Percentiles rank a stretch among this genome's conserved stretches.
Conservation (phyloP, 176 grass and related monocot genomes). For the Aechmea fasciata region DNA sequence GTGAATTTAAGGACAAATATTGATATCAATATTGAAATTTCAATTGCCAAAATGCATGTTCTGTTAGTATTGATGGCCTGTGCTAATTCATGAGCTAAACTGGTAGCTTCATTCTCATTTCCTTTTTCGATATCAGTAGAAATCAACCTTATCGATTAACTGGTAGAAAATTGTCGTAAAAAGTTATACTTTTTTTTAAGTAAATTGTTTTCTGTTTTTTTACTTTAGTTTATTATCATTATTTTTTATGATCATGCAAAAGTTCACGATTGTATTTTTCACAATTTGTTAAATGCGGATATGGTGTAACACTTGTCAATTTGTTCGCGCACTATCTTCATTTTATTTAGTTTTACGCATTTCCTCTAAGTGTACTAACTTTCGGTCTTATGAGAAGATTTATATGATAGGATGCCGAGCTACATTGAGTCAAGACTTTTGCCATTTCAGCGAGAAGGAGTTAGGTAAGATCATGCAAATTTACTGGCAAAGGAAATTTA, state of each 20-base stretch:
- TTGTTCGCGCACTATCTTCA: neutral
- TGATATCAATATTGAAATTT: neutral
- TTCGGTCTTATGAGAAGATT: slow-evolving; percentile 42
- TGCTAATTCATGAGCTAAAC: neutral
- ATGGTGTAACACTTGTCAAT: neutral
- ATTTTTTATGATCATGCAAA: no score
- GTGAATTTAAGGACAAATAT: neutral
- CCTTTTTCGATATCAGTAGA: neutral
- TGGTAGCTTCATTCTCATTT: neutral
- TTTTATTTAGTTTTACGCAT: slow-evolving; percentile 2
- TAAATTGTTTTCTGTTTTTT: neutral
- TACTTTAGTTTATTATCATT: no score
- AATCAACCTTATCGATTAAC: neutral
- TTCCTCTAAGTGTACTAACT: slow-evolving; percentile 26
- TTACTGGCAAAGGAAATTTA: neutral
- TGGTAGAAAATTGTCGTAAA: neutral
- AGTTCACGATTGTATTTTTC: neutral
- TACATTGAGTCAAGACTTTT: slow-evolving; percentile 71
- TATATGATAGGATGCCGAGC: slow-evolving; percentile 67
- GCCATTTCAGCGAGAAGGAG: slow-evolving; percentile 76
- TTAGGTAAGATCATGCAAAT: slow-evolving; percentile 45
- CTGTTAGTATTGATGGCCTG: neutral
- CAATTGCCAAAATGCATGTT: neutral
- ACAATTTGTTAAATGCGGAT: neutral
- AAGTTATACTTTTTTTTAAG: neutral